Conservation (phyloP, 148 eudicot species). For the Cornus kousa region DNA sequence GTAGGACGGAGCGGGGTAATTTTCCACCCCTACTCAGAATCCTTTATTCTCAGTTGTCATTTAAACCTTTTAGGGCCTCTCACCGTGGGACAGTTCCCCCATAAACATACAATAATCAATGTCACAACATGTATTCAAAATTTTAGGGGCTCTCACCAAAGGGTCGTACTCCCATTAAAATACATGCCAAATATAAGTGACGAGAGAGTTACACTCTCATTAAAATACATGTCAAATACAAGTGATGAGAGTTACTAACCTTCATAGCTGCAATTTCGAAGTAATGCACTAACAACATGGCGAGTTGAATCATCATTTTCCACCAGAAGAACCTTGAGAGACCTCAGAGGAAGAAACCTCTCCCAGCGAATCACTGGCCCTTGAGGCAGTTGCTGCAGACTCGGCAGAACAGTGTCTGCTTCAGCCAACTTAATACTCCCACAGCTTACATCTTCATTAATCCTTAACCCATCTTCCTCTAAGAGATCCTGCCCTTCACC, state of each 20-base stretch:
- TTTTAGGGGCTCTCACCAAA: no score
- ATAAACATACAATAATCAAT: no score
- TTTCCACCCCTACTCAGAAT: no score
- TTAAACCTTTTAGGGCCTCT: no score
- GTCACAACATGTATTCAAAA: no score
- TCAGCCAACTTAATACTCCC: neutral
- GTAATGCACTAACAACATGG: slow-evolving; percentile 75
- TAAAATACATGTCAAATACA: neutral
- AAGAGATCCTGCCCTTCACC: slow-evolving; percentile 46
- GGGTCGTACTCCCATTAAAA: neutral
- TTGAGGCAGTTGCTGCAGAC: slow-evolving; percentile 31
- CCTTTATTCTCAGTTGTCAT: no score
- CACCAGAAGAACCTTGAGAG: slow-evolving; percentile 68
- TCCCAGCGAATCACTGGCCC: slow-evolving; percentile 59
- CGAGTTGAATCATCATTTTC: slow-evolving; percentile 84
- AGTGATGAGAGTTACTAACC: slow-evolving; percentile 32
- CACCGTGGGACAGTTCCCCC: no score
- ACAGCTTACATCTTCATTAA: slow-evolving; percentile 4
- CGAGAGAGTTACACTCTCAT: neutral
- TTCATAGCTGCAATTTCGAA: slow-evolving; percentile 82
- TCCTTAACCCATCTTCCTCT: slow-evolving; percentile 43
- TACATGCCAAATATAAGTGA: neutral
- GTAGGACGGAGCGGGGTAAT: no score
- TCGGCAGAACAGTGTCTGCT: slow-evolving; percentile 24
- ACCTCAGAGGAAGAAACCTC: slow-evolving; percentile 63